Base-by-base conservation (phyloP, 192 early-diverging fungal species). In the Tieghemiomyces parasiticus region DNA sequence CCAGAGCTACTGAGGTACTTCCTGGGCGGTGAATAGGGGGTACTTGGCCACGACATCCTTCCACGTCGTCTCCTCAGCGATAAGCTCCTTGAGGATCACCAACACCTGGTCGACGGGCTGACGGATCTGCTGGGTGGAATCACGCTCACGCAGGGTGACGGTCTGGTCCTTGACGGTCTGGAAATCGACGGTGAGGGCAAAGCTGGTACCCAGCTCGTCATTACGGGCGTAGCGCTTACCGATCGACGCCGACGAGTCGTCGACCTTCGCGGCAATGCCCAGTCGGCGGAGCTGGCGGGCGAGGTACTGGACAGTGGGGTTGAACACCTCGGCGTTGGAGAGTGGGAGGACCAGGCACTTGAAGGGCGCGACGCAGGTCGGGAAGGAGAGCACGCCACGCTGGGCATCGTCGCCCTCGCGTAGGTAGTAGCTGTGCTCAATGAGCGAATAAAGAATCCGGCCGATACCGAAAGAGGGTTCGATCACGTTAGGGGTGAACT, bases 381-480 rank as follows among this genome's bases (percentile, higher is more conserved):
- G 89, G 82, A 99, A 97, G 35, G 87, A 85, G 50, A 99, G 75
- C 26, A 97, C 93, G 46, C 74, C 77, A 44, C 93, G 87, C 64
- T 85, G 76, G 75, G 92, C 96, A 63, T 92, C 94, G 26, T 31
- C 55, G 26, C 77, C 89, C 28, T 87, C 85, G 62, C 96, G 90
- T 24, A 78, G 80, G 78, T 79, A 96, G 78, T 81, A 97, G 54
- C 83, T 80, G 72, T 99, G 96, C 73, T 99, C 96, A 61, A 99
- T 75, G 28, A 97, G 84, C 46, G 91, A 83, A 72, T 95, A 94
- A 59, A 99, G 72, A 53, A 99, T 97, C 63, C 96, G 92, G 59
- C 94, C 92, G 60, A 99, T 87, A 78, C 94, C 96, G 74, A 99
- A 99, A 31, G 96, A 97, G 28, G 96, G 96, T 74, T 99, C 96